These are phyloP conservation scores for Entomortierella parvispora DNA, from an alignment of 192 early-diverging fungal genomes.

Conservation along the genomic window DNA sequence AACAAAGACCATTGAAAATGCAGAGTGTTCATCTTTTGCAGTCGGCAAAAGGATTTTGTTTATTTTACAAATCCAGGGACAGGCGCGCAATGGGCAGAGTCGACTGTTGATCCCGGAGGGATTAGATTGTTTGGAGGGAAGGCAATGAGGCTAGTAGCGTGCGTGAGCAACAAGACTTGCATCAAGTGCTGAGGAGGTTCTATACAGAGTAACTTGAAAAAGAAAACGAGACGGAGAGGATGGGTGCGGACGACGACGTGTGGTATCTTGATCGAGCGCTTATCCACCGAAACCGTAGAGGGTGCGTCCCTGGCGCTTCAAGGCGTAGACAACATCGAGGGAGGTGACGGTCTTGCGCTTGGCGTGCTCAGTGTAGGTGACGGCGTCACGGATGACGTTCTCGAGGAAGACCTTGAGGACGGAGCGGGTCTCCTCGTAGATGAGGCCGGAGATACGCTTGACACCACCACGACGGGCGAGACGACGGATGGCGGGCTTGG, in stretches of 20 bases:
- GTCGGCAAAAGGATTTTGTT: conserved; percentile 19
- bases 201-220: conserved; percentile 18
- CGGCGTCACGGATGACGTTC: conserved; percentile 98
- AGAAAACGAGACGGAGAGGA: conserved; percentile 1
- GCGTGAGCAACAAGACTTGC: conserved; percentile 4
- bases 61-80: conserved; percentile 34
- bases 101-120: conserved; percentile 17
- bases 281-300: conserved; percentile 76
- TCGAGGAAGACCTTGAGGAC: conserved; percentile 99
- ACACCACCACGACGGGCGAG: conserved; percentile 99
- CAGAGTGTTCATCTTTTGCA: too few species aligned
- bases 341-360: conserved; percentile 99
- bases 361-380: conserved; percentile 99
- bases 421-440: conserved; percentile 98
- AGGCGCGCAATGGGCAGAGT: conserved; percentile 9
- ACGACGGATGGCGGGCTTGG: conserved; percentile 99
- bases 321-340: conserved; percentile 98
- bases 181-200: conserved; percentile 8
- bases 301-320: conserved; percentile 96
- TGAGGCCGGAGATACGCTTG: conserved; percentile 99
- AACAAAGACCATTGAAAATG: too few species aligned
- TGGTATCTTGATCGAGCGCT: conserved; percentile 13
- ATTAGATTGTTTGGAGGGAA: not conserved
- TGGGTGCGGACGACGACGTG: not conserved
- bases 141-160: conserved; percentile 6